Conservation (phyloP, 345 rosid genomes). For the Brassica carinata region DNA sequence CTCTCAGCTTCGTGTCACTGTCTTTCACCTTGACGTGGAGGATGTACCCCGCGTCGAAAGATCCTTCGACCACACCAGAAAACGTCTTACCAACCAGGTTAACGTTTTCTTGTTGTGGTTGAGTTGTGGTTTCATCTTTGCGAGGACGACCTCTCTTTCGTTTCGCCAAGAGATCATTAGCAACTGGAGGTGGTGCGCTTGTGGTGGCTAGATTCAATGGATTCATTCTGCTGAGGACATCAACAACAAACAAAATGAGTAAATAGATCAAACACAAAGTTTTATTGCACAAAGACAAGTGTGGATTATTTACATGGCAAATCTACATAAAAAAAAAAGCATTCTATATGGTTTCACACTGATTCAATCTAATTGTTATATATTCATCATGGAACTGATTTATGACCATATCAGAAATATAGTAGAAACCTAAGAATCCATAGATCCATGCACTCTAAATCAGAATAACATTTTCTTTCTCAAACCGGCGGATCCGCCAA, state of each 20-base stretch:
- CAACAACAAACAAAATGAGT: neutral
- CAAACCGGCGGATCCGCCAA: neutral
- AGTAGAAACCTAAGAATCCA: neutral
- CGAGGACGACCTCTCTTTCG: constrained; percentile 70
- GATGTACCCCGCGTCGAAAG: constrained; percentile 70
- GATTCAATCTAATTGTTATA: neutral
- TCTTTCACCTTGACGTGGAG: constrained; percentile 57
- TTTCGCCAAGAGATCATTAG: constrained; percentile 43
- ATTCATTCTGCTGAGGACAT: constrained; percentile 38
- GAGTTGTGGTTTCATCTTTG: constrained; percentile 41
- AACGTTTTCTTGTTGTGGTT: constrained; percentile 27
- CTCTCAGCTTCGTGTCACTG: constrained; percentile 37
- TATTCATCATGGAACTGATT: neutral
- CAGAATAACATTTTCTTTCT: neutral
- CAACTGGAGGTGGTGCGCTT: constrained; percentile 40
- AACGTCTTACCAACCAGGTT: constrained; percentile 56
- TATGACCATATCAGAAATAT: neutral
- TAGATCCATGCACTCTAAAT: neutral
- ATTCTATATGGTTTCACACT: neutral
- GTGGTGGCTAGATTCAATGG: constrained; percentile 38
- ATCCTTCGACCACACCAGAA: constrained; percentile 63
- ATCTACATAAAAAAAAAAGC: neutral
- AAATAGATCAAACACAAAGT: neutral
- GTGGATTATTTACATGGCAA: neutral
- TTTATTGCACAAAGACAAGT: neutral